Evolutionary conservation across 2,329 filamentous ascomycete genomes (phyloP), one percentile per base, ranked within the genome.

Genomic region (Monilinia vaccinii-corymbosi): DNA sequence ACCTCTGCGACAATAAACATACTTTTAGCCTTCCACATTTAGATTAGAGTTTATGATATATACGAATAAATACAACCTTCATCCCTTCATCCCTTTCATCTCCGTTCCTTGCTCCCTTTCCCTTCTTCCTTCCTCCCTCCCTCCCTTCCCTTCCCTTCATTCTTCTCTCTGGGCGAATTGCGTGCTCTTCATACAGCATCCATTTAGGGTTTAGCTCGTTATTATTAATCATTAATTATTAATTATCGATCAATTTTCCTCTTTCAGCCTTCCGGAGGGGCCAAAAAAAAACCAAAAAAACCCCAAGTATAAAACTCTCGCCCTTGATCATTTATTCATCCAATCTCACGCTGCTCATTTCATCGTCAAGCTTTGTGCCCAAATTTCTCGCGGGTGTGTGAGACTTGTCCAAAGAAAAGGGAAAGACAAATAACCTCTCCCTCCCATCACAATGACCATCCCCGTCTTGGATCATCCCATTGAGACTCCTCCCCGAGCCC

Each of bases 401-500:
- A 48, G 42, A 52, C 18, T 21, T 2, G 21, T 21, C 4, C 1
- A 18, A 13, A 38, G 7, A 5, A 31, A 40, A 42, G 32, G 32
- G 18, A 11, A 38, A 49, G 2, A 46, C 13, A 28, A 56, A 32
- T 28, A 28, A 48, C n/a, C 44, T 51, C 32, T 57, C 32, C 32
- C 9, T 34, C 7, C 9, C 34, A 36, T 36, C 63, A 66, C 44
- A 46, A 71, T 70, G 67, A 63, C 66, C 23, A 36, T 60, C 21
- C 51, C 62, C 13, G 45, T 9, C 38, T 31, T 42, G 25, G 77
- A 79, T 64, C 79, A 81, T 68, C 77, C 83, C 57, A 86, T 89
- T 70, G 81, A 87, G 69, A 92, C 89, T 61, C 88, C 89, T 65
- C 86, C 87, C 55, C 81, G 86, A 64, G 83, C 87, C 51, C 83